Percentiles rank a stretch among this genome's conserved stretches.
phyloP scores from a whole-genome alignment of 2,329 filamentous ascomycete genomes.

The Xylaria arbuscula region DNA sequence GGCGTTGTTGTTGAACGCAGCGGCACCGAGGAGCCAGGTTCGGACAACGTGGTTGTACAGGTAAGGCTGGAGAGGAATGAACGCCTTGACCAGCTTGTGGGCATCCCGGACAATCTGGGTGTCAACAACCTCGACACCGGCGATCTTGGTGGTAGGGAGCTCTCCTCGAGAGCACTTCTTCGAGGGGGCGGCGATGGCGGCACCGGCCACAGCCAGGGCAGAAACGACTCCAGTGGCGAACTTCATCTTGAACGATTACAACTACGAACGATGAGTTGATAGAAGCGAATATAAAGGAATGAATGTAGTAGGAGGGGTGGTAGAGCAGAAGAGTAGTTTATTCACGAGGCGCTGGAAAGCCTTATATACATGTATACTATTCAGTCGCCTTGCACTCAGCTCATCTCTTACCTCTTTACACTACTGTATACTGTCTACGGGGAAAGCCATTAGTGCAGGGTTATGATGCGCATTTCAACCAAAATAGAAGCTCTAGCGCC shows the following conservation, averaged over 20 bases:
- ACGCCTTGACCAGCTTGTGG: conserved; percentile 35
- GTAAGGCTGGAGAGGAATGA: conserved; percentile 37
- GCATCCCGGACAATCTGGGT: conserved; percentile 38
- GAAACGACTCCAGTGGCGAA: conserved; percentile 32
- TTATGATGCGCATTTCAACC: conserved; percentile 13
- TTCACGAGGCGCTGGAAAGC: conserved; percentile 21
- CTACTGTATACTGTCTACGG: conserved; percentile 24
- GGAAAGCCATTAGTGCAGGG: conserved; percentile 19
- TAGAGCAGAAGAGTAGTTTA: background rate
- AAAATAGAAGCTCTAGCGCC: conserved; percentile 34
- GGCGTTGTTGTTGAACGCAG: conserved; percentile 41
- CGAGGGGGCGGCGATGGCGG: conserved; percentile 27
- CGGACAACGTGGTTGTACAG: conserved; percentile 41
- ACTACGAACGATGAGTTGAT: conserved; percentile 12
- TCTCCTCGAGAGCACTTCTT: conserved; percentile 6
- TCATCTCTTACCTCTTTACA: conserved; percentile 1
- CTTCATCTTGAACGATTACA: conserved; percentile 37
- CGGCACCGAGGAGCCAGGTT: conserved; percentile 39
- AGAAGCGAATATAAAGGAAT: conserved; percentile 25
- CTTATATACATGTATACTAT: conserved; percentile 25
- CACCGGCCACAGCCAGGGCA: conserved; percentile 32
- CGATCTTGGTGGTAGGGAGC: conserved; percentile 38
- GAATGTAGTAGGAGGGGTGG: conserved; percentile 35
- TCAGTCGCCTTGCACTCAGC: conserved; percentile 27
- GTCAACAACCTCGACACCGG: conserved; percentile 40